These are phyloP conservation scores for Artemisia annua DNA, from an alignment of 129 eudicot genomes.

Conservation along the genomic window DNA sequence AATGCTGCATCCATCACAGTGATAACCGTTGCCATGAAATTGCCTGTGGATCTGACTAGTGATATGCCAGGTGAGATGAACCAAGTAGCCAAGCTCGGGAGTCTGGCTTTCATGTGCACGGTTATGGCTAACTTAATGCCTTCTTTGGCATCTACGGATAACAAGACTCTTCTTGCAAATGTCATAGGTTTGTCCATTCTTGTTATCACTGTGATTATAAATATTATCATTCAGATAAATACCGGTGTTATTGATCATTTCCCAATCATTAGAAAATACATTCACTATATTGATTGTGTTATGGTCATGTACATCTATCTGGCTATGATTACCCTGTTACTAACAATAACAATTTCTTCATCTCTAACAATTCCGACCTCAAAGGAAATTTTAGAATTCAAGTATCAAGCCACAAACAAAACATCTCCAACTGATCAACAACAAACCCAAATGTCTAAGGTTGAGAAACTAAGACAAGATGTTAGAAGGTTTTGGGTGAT, in stretches of 20 bases:
- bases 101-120: conserved; percentile 29
- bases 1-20: conserved; percentile 45
- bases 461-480: conserved; percentile 10
- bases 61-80: conserved; percentile 12
- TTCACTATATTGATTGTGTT: no score
- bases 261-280: rapidly evolving
- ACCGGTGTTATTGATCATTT: conserved; percentile 3
- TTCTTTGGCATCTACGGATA: conserved; percentile 38
- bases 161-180: conserved; percentile 25
- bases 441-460: neutral
- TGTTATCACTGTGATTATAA: conserved; percentile 28
- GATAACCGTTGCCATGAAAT: conserved; percentile 39
- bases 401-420: conserved; percentile 23
- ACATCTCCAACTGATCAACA: neutral
- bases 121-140: conserved; percentile 41
- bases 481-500: conserved; percentile 14
- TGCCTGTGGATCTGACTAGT: conserved; percentile 39
- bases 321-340: conserved; percentile 9
- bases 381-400: conserved; percentile 29
- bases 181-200: conserved; percentile 38
- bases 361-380: conserved; percentile 29
- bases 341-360: conserved; percentile 15
- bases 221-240: conserved; percentile 25
- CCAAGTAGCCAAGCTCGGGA: conserved; percentile 27
- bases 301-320: neutral